A percentile compares a stretch with the other conserved stretches of the same genome.
Conservation (phyloP, 2,329 filamentous ascomycete species). For the Neonectria sp. region DNA sequence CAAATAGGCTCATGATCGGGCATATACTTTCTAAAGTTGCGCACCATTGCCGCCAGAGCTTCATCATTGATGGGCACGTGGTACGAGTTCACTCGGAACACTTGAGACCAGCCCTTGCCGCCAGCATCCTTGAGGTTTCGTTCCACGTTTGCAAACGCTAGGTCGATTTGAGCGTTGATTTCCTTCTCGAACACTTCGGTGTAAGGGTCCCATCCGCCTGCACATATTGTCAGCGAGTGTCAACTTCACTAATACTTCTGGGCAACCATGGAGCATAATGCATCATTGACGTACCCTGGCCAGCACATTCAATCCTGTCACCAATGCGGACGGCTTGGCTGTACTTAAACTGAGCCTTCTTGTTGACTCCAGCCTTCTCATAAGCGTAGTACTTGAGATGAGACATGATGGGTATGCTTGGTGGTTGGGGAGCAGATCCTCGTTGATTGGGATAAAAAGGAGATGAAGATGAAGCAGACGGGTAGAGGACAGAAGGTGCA, state of each 20-base stretch:
- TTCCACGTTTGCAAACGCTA: slow-evolving; percentile 2
- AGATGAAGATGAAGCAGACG: not conserved
- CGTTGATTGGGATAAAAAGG: not conserved
- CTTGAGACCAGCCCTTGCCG: slow-evolving; percentile 11
- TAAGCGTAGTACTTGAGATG: slow-evolving; percentile 7
- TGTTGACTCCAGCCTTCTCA: not conserved
- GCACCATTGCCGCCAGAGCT: not conserved
- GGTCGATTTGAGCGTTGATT: slow-evolving; percentile 5
- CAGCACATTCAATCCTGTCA: not conserved
- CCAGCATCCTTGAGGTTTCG: slow-evolving; percentile 9
- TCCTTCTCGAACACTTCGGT: not conserved
- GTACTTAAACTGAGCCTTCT: not conserved
- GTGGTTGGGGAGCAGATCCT: not conserved
- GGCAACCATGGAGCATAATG: too few species aligned
- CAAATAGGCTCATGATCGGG: not conserved
- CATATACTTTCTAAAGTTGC: not conserved
- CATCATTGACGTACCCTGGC: not conserved
- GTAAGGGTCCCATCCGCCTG: not conserved
- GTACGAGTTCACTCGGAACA: slow-evolving; percentile 6
- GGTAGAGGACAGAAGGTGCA: not conserved
- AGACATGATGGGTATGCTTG: not conserved
- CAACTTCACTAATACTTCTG: not conserved
- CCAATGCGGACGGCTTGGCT: not conserved
- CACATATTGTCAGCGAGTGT: not conserved
- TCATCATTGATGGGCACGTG: slow-evolving; percentile 5